Percentiles rank a stretch among this genome's conserved stretches.
These are phyloP conservation scores for Allium cepa DNA, from an alignment of 106 monocot species.

Conservation along the genomic window DNA sequence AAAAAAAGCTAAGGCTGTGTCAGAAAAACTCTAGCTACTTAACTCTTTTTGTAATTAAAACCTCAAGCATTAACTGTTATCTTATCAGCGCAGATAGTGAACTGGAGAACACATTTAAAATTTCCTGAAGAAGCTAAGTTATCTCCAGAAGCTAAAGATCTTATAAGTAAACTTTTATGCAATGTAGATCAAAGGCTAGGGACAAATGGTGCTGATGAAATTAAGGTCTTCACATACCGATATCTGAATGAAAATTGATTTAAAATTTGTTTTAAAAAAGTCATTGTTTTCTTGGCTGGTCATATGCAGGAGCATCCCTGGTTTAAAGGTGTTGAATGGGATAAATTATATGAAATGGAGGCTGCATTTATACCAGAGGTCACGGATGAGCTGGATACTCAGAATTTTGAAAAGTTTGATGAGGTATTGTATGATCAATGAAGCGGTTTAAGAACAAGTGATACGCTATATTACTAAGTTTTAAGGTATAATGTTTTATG, in stretches of 20 bases:
- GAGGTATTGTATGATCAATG: constrained; percentile 28
- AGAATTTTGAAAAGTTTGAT: constrained; percentile 94
- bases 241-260: neutral
- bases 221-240: constrained; percentile 46
- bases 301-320: constrained; percentile 60
- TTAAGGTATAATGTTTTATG: neutral
- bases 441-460: neutral
- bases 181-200: constrained; percentile 86
- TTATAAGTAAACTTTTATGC: constrained; percentile 79
- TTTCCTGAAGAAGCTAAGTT: constrained; percentile 89
- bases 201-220: constrained; percentile 82
- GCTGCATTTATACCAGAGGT: constrained; percentile 91
- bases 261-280: no score
- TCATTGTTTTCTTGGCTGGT: neutral
- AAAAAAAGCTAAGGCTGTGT: neutral
- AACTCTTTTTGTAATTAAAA: no score
- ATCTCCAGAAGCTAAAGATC: constrained; percentile 77
- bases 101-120: constrained; percentile 86
- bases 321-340: constrained; percentile 68
- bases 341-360: constrained; percentile 65
- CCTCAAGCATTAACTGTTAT: neutral
- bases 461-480: neutral
- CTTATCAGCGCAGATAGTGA: constrained; percentile 62
- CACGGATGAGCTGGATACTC: constrained; percentile 84
- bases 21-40: neutral